A percentile compares a stretch with the other conserved stretches of the same genome.
Evolutionary conservation across 345 rosid genomes (phyloP).

Genomic region (Bretschneidera sinensis): DNA sequence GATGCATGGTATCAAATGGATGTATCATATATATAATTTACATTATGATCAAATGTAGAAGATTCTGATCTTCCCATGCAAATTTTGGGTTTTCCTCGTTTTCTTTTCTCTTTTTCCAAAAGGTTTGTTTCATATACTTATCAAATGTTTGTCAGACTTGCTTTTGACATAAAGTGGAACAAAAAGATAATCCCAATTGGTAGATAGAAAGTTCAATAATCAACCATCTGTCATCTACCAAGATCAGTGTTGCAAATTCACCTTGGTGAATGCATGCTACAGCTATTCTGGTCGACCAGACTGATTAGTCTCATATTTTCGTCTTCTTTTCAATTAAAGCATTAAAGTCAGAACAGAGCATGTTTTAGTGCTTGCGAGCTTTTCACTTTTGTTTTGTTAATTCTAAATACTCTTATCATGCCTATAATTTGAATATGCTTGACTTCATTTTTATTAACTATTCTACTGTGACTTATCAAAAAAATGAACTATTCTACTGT

Average conservation of each 20-base stretch:
- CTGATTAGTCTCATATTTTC: neutral
- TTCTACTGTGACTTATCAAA: neutral
- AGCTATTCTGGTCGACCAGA: neutral
- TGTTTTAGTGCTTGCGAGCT: neutral
- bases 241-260: neutral
- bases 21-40: too few species aligned
- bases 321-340: neutral
- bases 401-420: too few species aligned
- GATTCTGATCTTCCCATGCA: too few species aligned
- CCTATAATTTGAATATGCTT: too few species aligned
- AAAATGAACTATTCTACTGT: neutral
- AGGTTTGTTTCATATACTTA: too few species aligned
- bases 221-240: neutral
- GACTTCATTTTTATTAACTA: too few species aligned
- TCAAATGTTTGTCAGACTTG: neutral
- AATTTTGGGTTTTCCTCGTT: too few species aligned
- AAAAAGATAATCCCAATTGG: neutral
- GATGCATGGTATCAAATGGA: too few species aligned
- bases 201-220: neutral
- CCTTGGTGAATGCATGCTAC: neutral
- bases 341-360: neutral
- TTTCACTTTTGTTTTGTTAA: neutral
- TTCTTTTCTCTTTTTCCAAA: too few species aligned
- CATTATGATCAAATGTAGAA: too few species aligned
- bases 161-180: neutral